Conservation (phyloP, 2,329 filamentous ascomycete genomes). For the Albophoma yamanashiensis region DNA sequence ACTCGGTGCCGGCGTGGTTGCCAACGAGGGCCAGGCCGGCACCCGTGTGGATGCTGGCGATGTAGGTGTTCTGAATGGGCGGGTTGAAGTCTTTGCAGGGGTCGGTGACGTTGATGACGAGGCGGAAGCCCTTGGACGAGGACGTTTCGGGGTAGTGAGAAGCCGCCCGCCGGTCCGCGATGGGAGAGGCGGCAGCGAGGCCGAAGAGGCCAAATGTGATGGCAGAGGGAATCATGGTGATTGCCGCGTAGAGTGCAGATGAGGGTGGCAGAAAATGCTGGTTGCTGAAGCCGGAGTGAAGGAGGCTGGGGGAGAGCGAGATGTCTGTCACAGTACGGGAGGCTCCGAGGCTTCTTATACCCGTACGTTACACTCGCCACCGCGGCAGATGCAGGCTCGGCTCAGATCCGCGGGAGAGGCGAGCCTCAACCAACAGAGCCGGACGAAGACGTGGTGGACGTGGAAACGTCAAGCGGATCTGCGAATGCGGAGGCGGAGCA, state of each 20-base stretch:
- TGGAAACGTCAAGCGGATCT: neutral
- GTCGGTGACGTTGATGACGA: conserved; percentile 32
- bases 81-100: conserved; percentile 21
- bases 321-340: neutral
- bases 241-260: neutral
- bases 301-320: neutral
- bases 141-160: conserved; percentile 6
- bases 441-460: neutral
- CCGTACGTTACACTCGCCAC: neutral
- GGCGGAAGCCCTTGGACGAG: conserved; percentile 20
- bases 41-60: conserved; percentile 29
- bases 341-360: neutral
- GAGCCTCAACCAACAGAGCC: neutral
- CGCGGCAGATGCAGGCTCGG: neutral
- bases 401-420: neutral
- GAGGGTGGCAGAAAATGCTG: neutral
- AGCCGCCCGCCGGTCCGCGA: neutral
- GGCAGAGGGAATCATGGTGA: conserved; percentile 6
- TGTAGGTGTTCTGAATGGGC: conserved; percentile 24
- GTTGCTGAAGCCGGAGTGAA: neutral
- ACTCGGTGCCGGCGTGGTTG: conserved; percentile 16
- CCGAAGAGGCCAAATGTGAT: conserved; percentile 7
- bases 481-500: neutral
- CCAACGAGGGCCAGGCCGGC: conserved; percentile 27
- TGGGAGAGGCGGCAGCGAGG: conserved; percentile 11